Conservation (phyloP, 192 early-diverging fungal genomes). For the Chytriomyces confervae region DNA sequence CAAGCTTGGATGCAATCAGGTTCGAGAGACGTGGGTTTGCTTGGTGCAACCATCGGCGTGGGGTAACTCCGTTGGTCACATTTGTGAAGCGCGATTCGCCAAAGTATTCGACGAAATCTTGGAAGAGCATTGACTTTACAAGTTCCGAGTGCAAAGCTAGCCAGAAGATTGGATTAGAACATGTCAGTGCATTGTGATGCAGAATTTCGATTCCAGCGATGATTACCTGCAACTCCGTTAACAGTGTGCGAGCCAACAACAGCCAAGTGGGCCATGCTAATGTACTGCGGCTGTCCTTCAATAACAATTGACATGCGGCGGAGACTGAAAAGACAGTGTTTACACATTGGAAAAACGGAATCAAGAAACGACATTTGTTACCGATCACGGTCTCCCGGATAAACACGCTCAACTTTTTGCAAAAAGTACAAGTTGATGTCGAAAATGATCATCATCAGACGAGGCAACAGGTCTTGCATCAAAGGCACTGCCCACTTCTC, state of each 20-base stretch:
- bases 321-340: conserved; percentile 60
- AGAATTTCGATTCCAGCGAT: background rate
- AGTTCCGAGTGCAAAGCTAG: conserved; percentile 57
- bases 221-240: conserved; percentile 86
- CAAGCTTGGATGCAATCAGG: conserved; percentile 83
- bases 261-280: conserved; percentile 98
- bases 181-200: background rate
- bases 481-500: conserved; percentile 98
- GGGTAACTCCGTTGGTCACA: conserved; percentile 98
- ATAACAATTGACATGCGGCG: conserved; percentile 93
- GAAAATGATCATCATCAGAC: conserved; percentile 99
- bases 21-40: conserved; percentile 86
- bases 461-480: conserved; percentile 88
- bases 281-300: conserved; percentile 89
- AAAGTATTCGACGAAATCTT: conserved; percentile 89
- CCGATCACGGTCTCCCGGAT: conserved; percentile 81
- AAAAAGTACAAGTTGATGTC: conserved; percentile 99
- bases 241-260: conserved; percentile 93
- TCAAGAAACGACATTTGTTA: background rate
- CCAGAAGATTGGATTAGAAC: background rate
- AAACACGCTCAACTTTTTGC: conserved; percentile 87
- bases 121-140: conserved; percentile 71
- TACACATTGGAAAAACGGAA: background rate
- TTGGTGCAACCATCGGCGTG: conserved; percentile 94
- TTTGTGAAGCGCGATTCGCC: conserved; percentile 90